Evolutionary conservation across 805 yeast species (phyloP), one percentile per base, ranked within the genome.

Genomic region (Naumovozyma baii): DNA sequence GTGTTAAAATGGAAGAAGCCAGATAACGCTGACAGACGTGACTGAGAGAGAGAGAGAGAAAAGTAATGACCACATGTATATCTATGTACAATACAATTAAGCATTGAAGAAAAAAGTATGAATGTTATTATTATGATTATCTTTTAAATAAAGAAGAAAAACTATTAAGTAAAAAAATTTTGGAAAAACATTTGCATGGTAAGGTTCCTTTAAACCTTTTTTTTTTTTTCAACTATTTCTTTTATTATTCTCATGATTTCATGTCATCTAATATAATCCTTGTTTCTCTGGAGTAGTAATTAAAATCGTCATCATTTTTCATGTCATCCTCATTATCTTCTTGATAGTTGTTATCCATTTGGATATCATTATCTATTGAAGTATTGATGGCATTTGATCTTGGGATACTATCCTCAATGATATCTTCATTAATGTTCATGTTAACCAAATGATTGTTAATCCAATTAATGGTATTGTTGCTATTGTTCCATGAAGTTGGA

Each of bases 21-120:
- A 33, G 63, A 60, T 33, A 80, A 78, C 17, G 80, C 85, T 85
- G 76, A 73, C 56, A 66, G 40, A 34, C 43, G 41, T 39, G 26
- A 22, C 10, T 22, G 26, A 22, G n/a, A n/a, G n/a, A n/a, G n/a
- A n/a, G n/a, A n/a, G n/a, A n/a, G n/a, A n/a, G n/a, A n/a, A n/a
- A n/a, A n/a, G n/a, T n/a, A n/a, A n/a, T n/a, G n/a, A n/a, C n/a
- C n/a, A n/a, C n/a, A n/a, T n/a, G n/a, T n/a, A n/a, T n/a, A n/a
- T n/a, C n/a, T n/a, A n/a, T n/a, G n/a, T n/a, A n/a, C n/a, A n/a
- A n/a, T n/a, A n/a, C n/a, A n/a, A n/a, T n/a, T n/a, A n/a, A n/a
- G n/a, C n/a, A n/a, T n/a, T n/a, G n/a, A n/a, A n/a, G n/a, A n/a
- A n/a, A n/a, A n/a, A n/a, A n/a, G n/a, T n/a, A n/a, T n/a, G n/a